Evolutionary conservation across 306 rosid genomes (phyloP).

Genomic region (Cicer cuneatum): DNA sequence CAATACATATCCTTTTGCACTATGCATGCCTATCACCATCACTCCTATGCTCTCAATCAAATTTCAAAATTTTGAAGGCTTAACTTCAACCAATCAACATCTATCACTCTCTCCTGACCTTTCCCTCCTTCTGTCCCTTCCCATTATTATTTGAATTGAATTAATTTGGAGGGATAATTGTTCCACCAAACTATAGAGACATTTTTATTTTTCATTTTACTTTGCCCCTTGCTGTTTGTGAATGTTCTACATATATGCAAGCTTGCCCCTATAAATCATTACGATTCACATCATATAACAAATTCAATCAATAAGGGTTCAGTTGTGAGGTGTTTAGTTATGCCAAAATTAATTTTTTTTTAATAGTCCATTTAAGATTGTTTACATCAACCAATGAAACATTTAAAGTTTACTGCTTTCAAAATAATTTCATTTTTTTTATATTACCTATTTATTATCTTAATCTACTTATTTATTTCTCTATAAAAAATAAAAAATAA

Average conservation of each 20-base stretch:
- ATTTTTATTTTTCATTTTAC: neutral
- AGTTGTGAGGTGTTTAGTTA: too few relatives aligned
- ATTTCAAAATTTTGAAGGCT: neutral
- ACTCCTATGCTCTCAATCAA: constrained; percentile 11
- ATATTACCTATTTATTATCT: too few relatives aligned
- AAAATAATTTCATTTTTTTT: too few relatives aligned
- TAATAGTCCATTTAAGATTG: too few relatives aligned
- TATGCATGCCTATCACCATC: neutral
- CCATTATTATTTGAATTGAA: neutral
- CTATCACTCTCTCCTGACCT: neutral
- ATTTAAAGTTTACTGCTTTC: too few relatives aligned
- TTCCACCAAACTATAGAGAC: neutral
- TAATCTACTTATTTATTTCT: too few relatives aligned
- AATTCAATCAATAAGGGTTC: too few relatives aligned
- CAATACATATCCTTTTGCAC: constrained; percentile 9
- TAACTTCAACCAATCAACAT: neutral
- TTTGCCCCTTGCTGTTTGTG: neutral
- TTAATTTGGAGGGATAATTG: constrained; percentile 17
- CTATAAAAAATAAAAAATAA: too few relatives aligned
- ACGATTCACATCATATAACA: too few relatives aligned
- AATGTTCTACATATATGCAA: neutral
- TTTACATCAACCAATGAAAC: too few relatives aligned
- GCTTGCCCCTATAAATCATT: neutral
- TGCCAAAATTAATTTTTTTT: too few relatives aligned
- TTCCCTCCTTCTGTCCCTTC: neutral